Evolutionary conservation across 106 monocot species (phyloP).

Genomic region (Apostasia shenzhenica): DNA sequence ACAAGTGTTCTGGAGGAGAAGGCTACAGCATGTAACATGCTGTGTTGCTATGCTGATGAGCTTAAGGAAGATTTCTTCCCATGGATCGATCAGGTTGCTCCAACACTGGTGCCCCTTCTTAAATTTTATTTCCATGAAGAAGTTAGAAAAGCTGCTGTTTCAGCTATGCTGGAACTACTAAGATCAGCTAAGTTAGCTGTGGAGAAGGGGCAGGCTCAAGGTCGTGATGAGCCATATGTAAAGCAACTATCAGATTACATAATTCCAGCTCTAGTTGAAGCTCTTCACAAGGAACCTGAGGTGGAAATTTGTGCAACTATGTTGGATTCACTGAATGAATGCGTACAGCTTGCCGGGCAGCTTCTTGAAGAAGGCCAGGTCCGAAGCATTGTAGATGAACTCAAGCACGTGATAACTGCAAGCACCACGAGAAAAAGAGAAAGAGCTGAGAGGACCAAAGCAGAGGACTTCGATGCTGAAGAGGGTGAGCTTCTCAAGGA

Average conservation of each 20-base stretch:
- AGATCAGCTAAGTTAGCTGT: constrained; percentile 84
- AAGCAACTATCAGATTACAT: constrained; percentile 90
- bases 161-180: constrained; percentile 99
- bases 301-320: constrained; percentile 79
- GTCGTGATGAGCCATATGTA: constrained; percentile 87
- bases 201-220: constrained; percentile 80
- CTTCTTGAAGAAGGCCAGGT: constrained; percentile 83
- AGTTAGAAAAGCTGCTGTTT: constrained; percentile 92
- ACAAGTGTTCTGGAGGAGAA: constrained; percentile 97
- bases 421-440: constrained; percentile 75
- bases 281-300: constrained; percentile 95
- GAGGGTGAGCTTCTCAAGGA: constrained; percentile 86
- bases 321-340: constrained; percentile 92
- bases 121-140: constrained; percentile 99
- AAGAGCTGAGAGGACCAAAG: constrained; percentile 72
- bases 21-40: constrained; percentile 99
- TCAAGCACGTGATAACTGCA: constrained; percentile 88
- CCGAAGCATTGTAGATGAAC: constrained; percentile 72
- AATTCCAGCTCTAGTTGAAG: constrained; percentile 86
- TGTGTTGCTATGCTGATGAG: constrained; percentile 93
- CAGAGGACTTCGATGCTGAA: constrained; percentile 94
- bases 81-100: constrained; percentile 98
- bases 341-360: constrained; percentile 78
- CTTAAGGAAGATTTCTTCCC: constrained; percentile 96
- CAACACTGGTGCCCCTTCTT: constrained; percentile 84